Evolutionary conservation across 1,284 basidiomycete species (phyloP), one percentile per base, ranked within the genome.

Genomic region (Tilletia indica): DNA sequence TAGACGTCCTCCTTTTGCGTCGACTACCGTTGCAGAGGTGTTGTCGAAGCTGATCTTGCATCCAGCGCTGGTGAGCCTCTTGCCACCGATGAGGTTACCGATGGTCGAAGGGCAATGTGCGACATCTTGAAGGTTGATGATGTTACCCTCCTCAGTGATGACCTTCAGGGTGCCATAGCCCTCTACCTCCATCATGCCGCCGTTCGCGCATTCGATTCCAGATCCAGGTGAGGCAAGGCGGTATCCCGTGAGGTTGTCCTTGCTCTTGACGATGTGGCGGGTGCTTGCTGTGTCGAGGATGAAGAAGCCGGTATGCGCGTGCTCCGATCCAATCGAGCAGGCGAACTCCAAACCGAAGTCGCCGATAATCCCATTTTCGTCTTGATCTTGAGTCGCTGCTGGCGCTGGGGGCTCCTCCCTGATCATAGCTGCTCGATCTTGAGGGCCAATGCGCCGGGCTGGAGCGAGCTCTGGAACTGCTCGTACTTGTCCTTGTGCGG

Each of bases 11-110:
- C 6, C 31, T 9, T 25, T 61, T 5, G 34, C 34, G 6, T 6
- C 3, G 58, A 34, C 25, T 11, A 61, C 58, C 4, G n/a, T 5
- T 11, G 58, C 58, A 14, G n/a, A 25, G 58, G 21, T 31, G 34
- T 31, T 38, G 19, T 61, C 58, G 58, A 61, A 61, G 21, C n/a
- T 61, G 58, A 61, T 61, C 21, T 61, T 25, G 58, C 58, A 61
- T 25, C 58, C 58, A 5, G 21, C 58, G 14, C 36, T 31, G 58
- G 58, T 61, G 58, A 61, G 58, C 21, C 58, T 25, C 58, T 61
- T 61, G 6, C 58, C 58, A 16, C 58, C 58, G 4, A 61, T 61
- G 21, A 61, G 31, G 58, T 61, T 61, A 9, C 21, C 58, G 14
- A 61, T 61, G 6, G 31, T 25, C 11, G 21, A 31, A 3, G 58